Evolutionary conservation across 2,329 filamentous ascomycete species (phyloP).

Genomic region (Dothistroma septosporum): DNA sequence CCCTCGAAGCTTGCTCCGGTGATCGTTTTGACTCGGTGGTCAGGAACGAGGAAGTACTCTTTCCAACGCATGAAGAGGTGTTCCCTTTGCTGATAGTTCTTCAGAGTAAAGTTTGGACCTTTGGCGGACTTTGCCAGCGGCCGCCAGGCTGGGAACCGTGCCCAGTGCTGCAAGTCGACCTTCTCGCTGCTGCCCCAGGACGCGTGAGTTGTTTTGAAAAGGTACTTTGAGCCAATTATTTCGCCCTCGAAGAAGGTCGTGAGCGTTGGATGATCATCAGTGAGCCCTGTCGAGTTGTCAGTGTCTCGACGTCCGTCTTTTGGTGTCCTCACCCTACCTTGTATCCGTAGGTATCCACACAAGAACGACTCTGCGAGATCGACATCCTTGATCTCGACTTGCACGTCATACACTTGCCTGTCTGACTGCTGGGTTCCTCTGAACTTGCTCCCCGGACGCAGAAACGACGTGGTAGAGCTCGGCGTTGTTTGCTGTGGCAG

Average conservation of each 20-base stretch:
- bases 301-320: not conserved
- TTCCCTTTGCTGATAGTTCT: slow-evolving; percentile 71
- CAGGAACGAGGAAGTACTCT: slow-evolving; percentile 93
- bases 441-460: slow-evolving; percentile 84
- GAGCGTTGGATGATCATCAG: slow-evolving; percentile 92
- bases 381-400: slow-evolving; percentile 95
- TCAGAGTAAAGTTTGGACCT: slow-evolving; percentile 56
- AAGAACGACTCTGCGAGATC: slow-evolving; percentile 91
- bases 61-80: slow-evolving; percentile 99
- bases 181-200: slow-evolving; percentile 90
- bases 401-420: slow-evolving; percentile 87
- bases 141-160: slow-evolving; percentile 79
- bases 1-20: slow-evolving; percentile 95
- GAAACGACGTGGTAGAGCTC: slow-evolving; percentile 75
- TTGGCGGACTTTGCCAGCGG: slow-evolving; percentile 65
- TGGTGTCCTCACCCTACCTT: slow-evolving; percentile 60
- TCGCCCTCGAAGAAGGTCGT: slow-evolving; percentile 98
- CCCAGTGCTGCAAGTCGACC: slow-evolving; percentile 90
- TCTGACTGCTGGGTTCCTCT: slow-evolving; percentile 90
- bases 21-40: slow-evolving; percentile 87
- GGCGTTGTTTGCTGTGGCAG: slow-evolving; percentile 59
- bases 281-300: slow-evolving; percentile 61
- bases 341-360: slow-evolving; percentile 90
- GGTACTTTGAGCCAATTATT: slow-evolving; percentile 91
- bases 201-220: slow-evolving; percentile 84